Evolutionary conservation across 2,329 filamentous ascomycete species (phyloP).

Genomic region (Hypoxylon sp.): DNA sequence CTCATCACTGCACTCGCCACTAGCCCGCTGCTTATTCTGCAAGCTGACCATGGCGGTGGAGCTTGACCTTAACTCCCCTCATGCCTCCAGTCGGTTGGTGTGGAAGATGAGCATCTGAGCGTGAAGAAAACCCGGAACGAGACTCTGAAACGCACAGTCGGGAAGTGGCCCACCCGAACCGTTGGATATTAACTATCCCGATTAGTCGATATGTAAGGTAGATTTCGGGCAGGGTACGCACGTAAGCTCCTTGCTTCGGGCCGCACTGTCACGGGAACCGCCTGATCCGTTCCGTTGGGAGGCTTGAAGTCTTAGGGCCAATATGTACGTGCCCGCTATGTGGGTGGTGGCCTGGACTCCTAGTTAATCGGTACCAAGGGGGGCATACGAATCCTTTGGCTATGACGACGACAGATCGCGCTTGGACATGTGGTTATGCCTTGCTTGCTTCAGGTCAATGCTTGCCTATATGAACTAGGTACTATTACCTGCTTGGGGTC

Average conservation of each 20-base stretch:
- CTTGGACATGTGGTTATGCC: not conserved
- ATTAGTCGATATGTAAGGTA: not conserved
- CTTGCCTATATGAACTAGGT: conserved; percentile 1
- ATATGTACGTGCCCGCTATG: conserved; percentile 9
- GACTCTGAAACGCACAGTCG: conserved; percentile 1
- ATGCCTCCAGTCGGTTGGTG: too few relatives aligned
- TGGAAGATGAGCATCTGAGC: not conserved
- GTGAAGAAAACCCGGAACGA: conserved; percentile 5
- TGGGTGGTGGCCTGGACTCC: conserved; percentile 1
- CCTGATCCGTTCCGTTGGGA: conserved; percentile 10
- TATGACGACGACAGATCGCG: not conserved
- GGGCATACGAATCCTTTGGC: not conserved
- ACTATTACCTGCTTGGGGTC: not conserved
- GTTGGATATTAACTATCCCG: not conserved
- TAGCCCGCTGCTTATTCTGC: conserved; percentile 1
- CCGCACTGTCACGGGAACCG: conserved; percentile 3
- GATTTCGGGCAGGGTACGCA: conserved; percentile 5
- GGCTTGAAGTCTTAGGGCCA: not conserved
- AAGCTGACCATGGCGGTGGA: not conserved
- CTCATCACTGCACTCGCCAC: not conserved
- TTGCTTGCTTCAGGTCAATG: not conserved
- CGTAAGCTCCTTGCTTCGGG: conserved; percentile 17
- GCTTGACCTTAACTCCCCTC: not conserved
- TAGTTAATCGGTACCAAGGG: conserved; percentile 1
- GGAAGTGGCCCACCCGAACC: not conserved